Percentiles rank a stretch among this genome's conserved stretches.
These are phyloP conservation scores for Linderina pennispora DNA, from an alignment of 192 early-diverging fungal species.

Conservation along the genomic window DNA sequence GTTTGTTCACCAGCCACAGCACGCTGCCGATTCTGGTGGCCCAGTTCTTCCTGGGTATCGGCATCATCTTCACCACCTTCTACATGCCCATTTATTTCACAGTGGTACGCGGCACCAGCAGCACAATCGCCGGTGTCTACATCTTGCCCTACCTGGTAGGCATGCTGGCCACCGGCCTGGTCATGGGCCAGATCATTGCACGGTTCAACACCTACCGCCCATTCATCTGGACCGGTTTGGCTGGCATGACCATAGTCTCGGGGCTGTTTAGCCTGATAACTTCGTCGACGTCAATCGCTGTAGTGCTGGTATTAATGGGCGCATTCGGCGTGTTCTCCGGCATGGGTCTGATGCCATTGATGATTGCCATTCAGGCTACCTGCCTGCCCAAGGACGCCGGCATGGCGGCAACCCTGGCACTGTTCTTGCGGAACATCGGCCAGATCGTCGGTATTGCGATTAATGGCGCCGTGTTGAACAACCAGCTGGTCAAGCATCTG, in stretches of 20 bases:
- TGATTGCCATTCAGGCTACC: conserved; percentile 21
- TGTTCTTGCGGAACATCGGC: conserved; percentile 19
- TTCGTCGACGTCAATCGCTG: conserved; percentile 9
- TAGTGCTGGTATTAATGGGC: conserved; percentile 14
- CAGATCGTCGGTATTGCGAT: conserved; percentile 24
- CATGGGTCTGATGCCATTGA: conserved; percentile 17
- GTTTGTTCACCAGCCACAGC: conserved; percentile 19
- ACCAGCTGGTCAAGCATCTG: conserved; percentile 10
- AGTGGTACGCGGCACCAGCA: conserved; percentile 10
- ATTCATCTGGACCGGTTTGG: conserved; percentile 24
- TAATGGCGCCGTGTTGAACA: conserved; percentile 27
- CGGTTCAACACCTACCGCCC: conserved; percentile 22
- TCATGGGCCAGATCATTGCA: conserved; percentile 15
- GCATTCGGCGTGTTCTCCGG: conserved; percentile 21
- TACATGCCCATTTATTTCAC: conserved; percentile 32
- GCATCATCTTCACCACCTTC: conserved; percentile 17
- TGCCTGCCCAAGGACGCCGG: conserved; percentile 12
- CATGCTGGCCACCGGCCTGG: conserved; percentile 12
- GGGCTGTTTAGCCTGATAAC: conserved; percentile 18
- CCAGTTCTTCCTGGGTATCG: conserved; percentile 23
- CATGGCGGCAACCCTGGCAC: conserved; percentile 17
- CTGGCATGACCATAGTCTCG: conserved; percentile 9
- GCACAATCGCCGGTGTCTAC: conserved; percentile 14
- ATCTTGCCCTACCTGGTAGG: conserved; percentile 26
- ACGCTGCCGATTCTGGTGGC: conserved; percentile 10